Percentiles rank a stretch among this genome's conserved stretches.
Conservation (phyloP, 2,329 filamentous ascomycete genomes). For the Aspergillus japonicus region DNA sequence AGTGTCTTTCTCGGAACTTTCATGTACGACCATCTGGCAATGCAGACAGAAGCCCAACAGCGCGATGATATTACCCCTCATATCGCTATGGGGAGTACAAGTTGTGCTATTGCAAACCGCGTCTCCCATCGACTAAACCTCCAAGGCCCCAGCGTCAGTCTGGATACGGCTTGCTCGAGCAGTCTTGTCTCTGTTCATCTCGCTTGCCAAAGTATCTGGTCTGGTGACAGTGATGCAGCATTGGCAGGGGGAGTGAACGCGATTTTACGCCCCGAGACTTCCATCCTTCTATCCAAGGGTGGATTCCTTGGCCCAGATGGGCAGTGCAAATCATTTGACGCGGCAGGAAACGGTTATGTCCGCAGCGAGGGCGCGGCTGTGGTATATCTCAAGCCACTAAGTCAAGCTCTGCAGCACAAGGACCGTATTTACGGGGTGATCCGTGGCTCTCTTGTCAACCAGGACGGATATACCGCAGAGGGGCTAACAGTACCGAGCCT, state of each 20-base stretch:
- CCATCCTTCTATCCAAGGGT: not conserved
- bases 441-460: slow-evolving; percentile 20
- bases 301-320: slow-evolving; percentile 32
- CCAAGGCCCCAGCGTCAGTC: not conserved
- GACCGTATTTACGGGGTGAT: slow-evolving; percentile 33
- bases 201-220: not conserved
- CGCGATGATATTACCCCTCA: not conserved
- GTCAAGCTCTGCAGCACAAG: slow-evolving; percentile 27
- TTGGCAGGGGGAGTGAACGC: not conserved
- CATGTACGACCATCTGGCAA: not conserved
- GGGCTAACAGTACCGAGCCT: not conserved
- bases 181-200: slow-evolving; percentile 1
- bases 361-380: slow-evolving; percentile 32
- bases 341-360: slow-evolving; percentile 30
- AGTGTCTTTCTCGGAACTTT: not conserved
- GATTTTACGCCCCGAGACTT: not conserved
- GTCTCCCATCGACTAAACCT: not conserved
- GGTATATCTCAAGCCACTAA: slow-evolving; percentile 31
- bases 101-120: not conserved
- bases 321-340: slow-evolving; percentile 27
- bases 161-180: slow-evolving; percentile 2
- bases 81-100: not conserved
- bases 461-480: slow-evolving; percentile 21
- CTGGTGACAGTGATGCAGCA: not conserved
- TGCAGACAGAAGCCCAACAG: not conserved